Conservation (phyloP, 2,329 filamentous ascomycete genomes). For the Rugonectria rugulosa region DNA sequence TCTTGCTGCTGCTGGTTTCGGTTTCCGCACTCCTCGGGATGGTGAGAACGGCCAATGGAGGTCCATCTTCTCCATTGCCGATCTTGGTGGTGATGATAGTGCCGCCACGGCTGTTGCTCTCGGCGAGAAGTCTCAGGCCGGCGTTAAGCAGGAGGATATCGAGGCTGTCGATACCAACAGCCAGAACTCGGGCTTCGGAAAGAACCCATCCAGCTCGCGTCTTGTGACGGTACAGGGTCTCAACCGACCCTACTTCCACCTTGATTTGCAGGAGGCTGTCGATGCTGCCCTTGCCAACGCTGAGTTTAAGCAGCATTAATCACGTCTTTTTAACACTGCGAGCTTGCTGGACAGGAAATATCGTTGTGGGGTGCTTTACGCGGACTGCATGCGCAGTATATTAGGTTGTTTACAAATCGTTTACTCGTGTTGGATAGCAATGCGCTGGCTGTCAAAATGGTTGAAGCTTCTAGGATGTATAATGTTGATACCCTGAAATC, state of each 20-base stretch:
- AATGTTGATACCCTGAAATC: constrained; percentile 18
- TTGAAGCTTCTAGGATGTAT: constrained; percentile 12
- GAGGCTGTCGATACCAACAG: constrained; percentile 39
- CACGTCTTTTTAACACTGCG: not conserved
- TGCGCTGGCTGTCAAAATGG: not conserved
- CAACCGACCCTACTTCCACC: constrained; percentile 61
- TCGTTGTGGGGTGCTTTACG: not conserved
- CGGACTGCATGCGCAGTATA: not conserved
- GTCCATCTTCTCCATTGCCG: constrained; percentile 91
- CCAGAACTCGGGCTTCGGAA: constrained; percentile 35
- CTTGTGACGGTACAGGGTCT: constrained; percentile 53
- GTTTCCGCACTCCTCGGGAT: constrained; percentile 46
- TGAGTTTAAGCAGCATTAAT: constrained; percentile 38
- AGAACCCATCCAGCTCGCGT: constrained; percentile 39
- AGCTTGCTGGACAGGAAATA: not conserved
- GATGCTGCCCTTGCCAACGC: constrained; percentile 52
- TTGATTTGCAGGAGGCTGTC: constrained; percentile 58
- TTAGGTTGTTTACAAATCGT: constrained; percentile 5
- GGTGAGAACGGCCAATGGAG: constrained; percentile 55
- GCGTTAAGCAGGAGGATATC: constrained; percentile 37
- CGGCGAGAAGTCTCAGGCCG: constrained; percentile 61
- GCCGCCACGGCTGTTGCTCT: constrained; percentile 63
- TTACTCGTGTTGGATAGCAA: constrained; percentile 4
- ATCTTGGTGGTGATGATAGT: constrained; percentile 76
- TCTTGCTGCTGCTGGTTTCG: constrained; percentile 62